Evolutionary conservation across 306 rosid species (phyloP).

Genomic region (Crotalaria pallida): DNA sequence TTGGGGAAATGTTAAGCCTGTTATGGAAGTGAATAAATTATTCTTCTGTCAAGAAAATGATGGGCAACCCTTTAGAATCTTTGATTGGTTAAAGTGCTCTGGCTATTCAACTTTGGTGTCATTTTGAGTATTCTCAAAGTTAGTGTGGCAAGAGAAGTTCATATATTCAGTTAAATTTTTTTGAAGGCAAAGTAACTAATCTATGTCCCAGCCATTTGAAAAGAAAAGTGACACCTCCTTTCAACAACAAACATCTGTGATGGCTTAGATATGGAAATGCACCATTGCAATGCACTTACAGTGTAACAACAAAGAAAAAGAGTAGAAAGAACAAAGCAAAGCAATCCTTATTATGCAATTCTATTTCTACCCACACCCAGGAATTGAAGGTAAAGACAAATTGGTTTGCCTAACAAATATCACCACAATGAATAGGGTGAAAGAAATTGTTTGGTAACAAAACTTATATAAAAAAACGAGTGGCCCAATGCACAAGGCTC

Average conservation of each 20-base stretch:
- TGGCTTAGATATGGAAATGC: conserved; percentile 27
- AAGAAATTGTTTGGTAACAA: conserved; percentile 21
- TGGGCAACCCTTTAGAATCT: conserved; percentile 20
- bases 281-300: conserved; percentile 25
- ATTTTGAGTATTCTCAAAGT: conserved; percentile 1
- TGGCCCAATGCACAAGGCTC: no score
- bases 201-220: background rate
- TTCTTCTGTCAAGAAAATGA: conserved; percentile 30
- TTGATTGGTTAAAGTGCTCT: conserved; percentile 13
- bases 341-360: conserved; percentile 34
- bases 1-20: conserved; percentile 18
- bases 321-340: conserved; percentile 14
- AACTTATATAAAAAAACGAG: background rate
- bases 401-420: conserved; percentile 29
- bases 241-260: conserved; percentile 10
- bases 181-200: conserved; percentile 16
- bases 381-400: conserved; percentile 25
- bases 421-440: conserved; percentile 24
- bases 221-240: conserved; percentile 7
- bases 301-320: background rate
- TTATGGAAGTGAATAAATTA: conserved; percentile 16
- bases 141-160: background rate
- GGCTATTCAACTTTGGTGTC: background rate
- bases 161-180: conserved; percentile 6
- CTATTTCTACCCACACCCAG: conserved; percentile 30